These are phyloP conservation scores for Drechslerella dactyloides DNA, from an alignment of 2,329 filamentous ascomycete genomes.

Conservation along the genomic window DNA sequence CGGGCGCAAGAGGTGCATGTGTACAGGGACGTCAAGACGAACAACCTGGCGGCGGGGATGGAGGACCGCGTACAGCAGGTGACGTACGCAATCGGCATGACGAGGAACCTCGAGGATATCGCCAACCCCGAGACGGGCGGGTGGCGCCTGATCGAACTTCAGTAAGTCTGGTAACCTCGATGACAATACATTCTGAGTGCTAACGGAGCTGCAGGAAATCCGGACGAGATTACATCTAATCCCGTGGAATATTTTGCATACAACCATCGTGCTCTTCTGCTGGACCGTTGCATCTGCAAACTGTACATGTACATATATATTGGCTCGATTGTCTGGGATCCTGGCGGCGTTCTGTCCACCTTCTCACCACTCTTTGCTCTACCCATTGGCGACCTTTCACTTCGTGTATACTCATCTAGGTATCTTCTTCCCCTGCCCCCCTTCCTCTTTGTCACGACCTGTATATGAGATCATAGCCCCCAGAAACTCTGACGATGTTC, in stretches of 20 bases:
- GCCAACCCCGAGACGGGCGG: constrained; percentile 95
- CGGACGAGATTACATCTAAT: constrained; percentile 47
- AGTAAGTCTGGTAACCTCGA: constrained; percentile 58
- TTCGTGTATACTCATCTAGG: constrained; percentile 35
- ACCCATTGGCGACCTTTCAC: constrained; percentile 21
- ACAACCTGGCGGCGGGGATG: constrained; percentile 91
- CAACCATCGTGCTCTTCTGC: neutral
- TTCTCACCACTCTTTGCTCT: constrained; percentile 46
- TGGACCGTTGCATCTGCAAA: neutral
- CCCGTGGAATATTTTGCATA: neutral
- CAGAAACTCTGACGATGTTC: neutral
- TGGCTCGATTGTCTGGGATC: constrained; percentile 21
- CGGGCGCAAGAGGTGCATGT: constrained; percentile 97
- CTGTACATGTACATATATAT: constrained; percentile 42
- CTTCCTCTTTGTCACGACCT: neutral
- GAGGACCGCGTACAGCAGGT: constrained; percentile 98
- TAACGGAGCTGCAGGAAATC: constrained; percentile 27
- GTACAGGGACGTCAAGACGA: constrained; percentile 88
- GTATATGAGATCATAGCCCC: neutral
- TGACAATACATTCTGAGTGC: neutral
- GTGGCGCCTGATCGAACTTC: constrained; percentile 97
- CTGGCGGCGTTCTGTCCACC: constrained; percentile 34
- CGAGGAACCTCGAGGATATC: constrained; percentile 89
- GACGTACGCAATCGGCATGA: constrained; percentile 96
- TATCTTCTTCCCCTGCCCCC: neutral